Conservation (phyloP, 257 asterid species). For the Lycium barbarum region DNA sequence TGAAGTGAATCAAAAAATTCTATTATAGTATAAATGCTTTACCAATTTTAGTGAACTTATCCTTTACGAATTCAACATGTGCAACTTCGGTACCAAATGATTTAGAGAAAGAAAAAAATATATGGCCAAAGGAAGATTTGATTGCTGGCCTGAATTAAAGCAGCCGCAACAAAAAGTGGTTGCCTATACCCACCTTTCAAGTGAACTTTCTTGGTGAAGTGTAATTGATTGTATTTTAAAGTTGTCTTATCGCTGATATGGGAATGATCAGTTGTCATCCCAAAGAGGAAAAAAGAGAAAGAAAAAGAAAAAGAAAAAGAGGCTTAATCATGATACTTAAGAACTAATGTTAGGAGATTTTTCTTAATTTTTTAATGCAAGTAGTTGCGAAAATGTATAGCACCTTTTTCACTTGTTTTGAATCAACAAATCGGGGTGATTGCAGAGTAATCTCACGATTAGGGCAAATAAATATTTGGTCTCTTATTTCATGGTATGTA, state of each 20-base stretch:
- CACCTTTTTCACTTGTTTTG: constrained; percentile 16
- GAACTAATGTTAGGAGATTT: constrained; percentile 33
- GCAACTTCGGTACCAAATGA: background rate
- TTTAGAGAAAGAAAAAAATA: constrained; percentile 16
- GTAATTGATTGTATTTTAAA: constrained; percentile 38
- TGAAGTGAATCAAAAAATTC: background rate
- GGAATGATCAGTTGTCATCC: constrained; percentile 55
- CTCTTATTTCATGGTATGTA: no score
- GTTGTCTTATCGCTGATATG: constrained; percentile 42
- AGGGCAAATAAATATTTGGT: no score
- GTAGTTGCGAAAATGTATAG: constrained; percentile 5
- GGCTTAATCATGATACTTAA: constrained; percentile 44
- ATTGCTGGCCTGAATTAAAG: constrained; percentile 38
- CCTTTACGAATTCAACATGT: no score
- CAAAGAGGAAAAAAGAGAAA: constrained; percentile 11
- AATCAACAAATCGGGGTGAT: constrained; percentile 17
- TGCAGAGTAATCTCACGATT: no score
- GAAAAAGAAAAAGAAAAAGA: background rate
- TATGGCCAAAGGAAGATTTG: constrained; percentile 16
- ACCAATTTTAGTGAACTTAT: no score
- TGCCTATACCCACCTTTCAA: background rate
- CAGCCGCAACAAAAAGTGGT: constrained; percentile 23
- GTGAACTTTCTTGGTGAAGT: constrained; percentile 23
- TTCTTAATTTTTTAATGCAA: background rate
- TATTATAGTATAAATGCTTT: no score